Evolutionary conservation across 148 eudicot genomes (phyloP).

Genomic region (Silene conica): DNA sequence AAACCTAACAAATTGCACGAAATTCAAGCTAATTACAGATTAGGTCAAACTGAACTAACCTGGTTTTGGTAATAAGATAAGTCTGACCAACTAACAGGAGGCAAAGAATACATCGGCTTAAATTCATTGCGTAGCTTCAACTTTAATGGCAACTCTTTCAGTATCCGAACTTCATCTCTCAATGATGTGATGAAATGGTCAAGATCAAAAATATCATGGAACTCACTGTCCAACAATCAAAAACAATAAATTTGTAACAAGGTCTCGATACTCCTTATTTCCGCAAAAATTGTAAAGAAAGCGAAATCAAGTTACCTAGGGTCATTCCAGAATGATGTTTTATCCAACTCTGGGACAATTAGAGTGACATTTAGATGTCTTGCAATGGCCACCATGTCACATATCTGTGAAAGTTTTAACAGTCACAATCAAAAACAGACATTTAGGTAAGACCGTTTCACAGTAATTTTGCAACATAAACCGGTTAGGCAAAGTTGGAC

Average conservation of each 20-base stretch:
- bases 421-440: background rate
- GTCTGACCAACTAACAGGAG: conserved; percentile 81
- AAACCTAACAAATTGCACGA: background rate
- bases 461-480: background rate
- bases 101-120: conserved; percentile 45
- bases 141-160: conserved; percentile 62
- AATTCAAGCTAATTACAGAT: background rate
- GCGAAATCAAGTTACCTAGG: conserved; percentile 38
- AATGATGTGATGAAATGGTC: conserved; percentile 64
- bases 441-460: background rate
- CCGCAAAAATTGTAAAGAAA: background rate
- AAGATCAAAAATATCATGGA: conserved; percentile 63
- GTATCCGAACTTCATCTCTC: conserved; percentile 62
- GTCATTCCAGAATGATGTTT: conserved; percentile 74
- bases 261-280: background rate
- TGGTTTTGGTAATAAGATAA: conserved; percentile 66
- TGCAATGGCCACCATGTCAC: conserved; percentile 80
- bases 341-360: conserved; percentile 67
- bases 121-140: conserved; percentile 51
- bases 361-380: conserved; percentile 64
- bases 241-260: conserved; percentile 10
- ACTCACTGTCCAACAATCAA: conserved; percentile 43
- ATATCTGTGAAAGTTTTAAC: conserved; percentile 39
- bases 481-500: background rate
- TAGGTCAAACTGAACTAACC: conserved; percentile 28